Evolutionary conservation across 495 filamentous ascomycete genomes (phyloP).

Genomic region (Podospora pseudocomata): DNA sequence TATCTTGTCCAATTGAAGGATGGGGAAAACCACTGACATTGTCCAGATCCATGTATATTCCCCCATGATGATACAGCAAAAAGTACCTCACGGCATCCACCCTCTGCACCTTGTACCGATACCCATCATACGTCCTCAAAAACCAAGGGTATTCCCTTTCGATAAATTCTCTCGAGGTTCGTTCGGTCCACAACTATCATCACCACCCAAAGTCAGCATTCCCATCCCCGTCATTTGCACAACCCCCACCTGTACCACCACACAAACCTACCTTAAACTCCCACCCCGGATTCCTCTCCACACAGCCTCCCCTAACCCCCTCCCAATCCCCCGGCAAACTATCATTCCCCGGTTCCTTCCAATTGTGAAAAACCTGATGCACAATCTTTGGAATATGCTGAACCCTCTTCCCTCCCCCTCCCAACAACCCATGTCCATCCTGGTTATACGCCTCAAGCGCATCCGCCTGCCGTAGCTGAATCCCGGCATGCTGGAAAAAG

Average conservation of each 20-base stretch:
- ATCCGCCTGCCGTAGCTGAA: slow-evolving; percentile 26
- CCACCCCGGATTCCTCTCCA: slow-evolving; percentile 71
- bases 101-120: slow-evolving; percentile 77
- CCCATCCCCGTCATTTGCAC: background rate
- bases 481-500: slow-evolving; percentile 30
- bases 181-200: slow-evolving; percentile 79
- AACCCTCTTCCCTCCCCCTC: background rate
- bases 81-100: slow-evolving; percentile 89
- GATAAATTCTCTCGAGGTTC: slow-evolving; percentile 71
- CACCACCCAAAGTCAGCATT: background rate
- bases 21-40: slow-evolving; percentile 53
- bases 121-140: slow-evolving; percentile 75
- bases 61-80: slow-evolving; percentile 75
- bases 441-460: slow-evolving; percentile 13
- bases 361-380: slow-evolving; percentile 81
- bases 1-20: background rate
- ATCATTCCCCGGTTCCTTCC: slow-evolving; percentile 39
- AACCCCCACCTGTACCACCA: background rate
- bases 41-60: slow-evolving; percentile 86
- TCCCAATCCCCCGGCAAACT: slow-evolving; percentile 72
- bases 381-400: slow-evolving; percentile 69
- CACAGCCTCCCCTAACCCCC: slow-evolving; percentile 68
- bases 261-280: slow-evolving; percentile 67
- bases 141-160: slow-evolving; percentile 79
- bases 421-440: background rate